Evolutionary conservation across 2,329 filamentous ascomycete species (phyloP), one percentile per base, ranked within the genome.

Genomic region (Kalmusia sp.): DNA sequence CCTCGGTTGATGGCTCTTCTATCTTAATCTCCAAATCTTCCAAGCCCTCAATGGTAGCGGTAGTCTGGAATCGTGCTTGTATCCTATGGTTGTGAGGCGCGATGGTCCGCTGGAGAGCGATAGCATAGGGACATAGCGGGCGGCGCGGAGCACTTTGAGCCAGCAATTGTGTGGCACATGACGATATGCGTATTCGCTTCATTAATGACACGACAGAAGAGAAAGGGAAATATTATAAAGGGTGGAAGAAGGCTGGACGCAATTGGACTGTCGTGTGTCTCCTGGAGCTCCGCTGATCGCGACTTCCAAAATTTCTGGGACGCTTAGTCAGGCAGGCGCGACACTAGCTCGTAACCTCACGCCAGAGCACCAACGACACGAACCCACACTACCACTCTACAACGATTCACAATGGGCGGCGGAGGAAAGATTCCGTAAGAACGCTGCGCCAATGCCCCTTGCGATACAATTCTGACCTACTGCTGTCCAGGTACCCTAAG

Each of bases 401-500:
- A 62, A 88, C 90, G 90, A 81, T 90, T 90, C 65, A 72, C 67
- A 53, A 73, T 73, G 71, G 71, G 71, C 55, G 71, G 70, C 80
- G 92, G 92, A 81, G 88, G 85, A 77, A 90, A 90, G 79, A 84
- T 90, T 65, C 84, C 86, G 85, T 90, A 83, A 52, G 70, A 35
- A 8, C 6, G 14, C 5, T 15, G 22, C 14, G 43, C 47, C 64
- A 65, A 58, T 65, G 49, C 48, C 54, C 31, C 51, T 31, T 27
- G 21, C 24, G 37, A 27, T 27, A 52, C 53, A 17, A 35, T 21
- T 44, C 59, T 69, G 50, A 69, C 63, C 19, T 19, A 21, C 31
- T 24, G 19, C 37, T 41, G n/a, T 28, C 15, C 69, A 96, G 92
- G 73, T 96, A 96, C 80, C 93, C 92, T 77, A 97, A 96, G 84